phyloP scores from a whole-genome alignment of 306 rosid genomes.

The Sicyos baderoa region DNA sequence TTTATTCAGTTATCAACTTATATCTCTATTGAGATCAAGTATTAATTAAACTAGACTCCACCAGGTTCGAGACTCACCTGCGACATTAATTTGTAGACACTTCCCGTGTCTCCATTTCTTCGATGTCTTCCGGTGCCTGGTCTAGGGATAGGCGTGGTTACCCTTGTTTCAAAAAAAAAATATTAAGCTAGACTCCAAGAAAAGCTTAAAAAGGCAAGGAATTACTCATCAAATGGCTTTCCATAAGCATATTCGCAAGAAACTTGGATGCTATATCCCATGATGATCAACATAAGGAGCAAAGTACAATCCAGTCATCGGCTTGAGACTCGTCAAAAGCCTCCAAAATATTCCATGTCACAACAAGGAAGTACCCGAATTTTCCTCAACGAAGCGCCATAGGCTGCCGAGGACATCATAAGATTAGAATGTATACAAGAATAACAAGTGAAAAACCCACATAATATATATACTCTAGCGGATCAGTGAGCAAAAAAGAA shows the following conservation, averaged over 20 bases:
- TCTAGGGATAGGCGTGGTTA: too few relatives aligned
- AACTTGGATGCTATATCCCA: not conserved
- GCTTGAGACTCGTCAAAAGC: not conserved
- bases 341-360: constrained; percentile 8
- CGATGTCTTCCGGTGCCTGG: too few relatives aligned
- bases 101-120: too few relatives aligned
- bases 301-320: not conserved
- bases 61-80: too few relatives aligned
- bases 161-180: too few relatives aligned
- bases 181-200: not conserved
- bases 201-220: not conserved
- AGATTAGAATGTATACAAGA: not conserved
- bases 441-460: not conserved
- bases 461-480: not conserved
- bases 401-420: constrained; percentile 19
- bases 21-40: not conserved
- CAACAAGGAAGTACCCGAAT: constrained; percentile 9
- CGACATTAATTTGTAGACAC: too few relatives aligned
- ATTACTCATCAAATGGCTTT: constrained; percentile 16
- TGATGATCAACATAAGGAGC: constrained; percentile 4
- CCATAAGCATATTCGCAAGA: not conserved
- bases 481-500: not conserved
- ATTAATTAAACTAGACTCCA: not conserved
- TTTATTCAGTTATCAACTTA: not conserved
- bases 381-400: constrained; percentile 14